Base-by-base conservation (phyloP, 2,329 filamentous ascomycete species). In the Botrytis pseudocinerea region DNA sequence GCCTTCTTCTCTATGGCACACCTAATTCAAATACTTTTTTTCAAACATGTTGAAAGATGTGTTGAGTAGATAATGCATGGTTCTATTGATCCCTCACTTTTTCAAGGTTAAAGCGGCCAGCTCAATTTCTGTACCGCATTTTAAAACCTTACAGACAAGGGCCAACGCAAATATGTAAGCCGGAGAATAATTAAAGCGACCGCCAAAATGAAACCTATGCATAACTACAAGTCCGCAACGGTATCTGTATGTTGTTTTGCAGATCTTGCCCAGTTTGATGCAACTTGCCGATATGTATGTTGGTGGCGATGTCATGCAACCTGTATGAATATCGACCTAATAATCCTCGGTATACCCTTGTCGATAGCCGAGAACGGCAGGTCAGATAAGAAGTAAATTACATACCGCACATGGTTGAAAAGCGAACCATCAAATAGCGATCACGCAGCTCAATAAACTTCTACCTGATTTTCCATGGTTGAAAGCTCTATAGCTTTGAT, bases 301-400 rank as follows among this genome's bases (percentile, higher is more conserved):
- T 65, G 42, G 63, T 65, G 63, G 63, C 42, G n/a, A 48, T 65
- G 59, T 6, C 40, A 65, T 65, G 28, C n/a, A 48, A 48, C 25
- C 25, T 61, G 32, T 35, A 38, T 59, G 28, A 8, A 8, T 59
- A 20, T 59, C 28, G 28, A 18, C 28, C 28, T 61, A n/a, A 35
- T 25, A 61, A 38, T 35, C 22, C 59, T 61, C 32, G 35, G 59
- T 35, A 61, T 61, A 40, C 59, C 59, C 59, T 35, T 40, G 22
- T 61, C 59, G 12, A 40, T 61, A 61, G 2, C 59, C 59, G 59
- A 61, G 59, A 61, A 40, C 1, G 35, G 59, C 35, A 61, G 59
- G 59, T 38, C 35, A 61, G 59, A 61, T 61, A 40, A 25, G 46
- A 61, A 25, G 38, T 14, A 38, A 25, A 38, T 22, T 25, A n/a